A percentile compares a stretch with the other conserved stretches of the same genome.
phyloP scores from a whole-genome alignment of 2,329 filamentous ascomycete species.

The Verticillium dahliae region DNA sequence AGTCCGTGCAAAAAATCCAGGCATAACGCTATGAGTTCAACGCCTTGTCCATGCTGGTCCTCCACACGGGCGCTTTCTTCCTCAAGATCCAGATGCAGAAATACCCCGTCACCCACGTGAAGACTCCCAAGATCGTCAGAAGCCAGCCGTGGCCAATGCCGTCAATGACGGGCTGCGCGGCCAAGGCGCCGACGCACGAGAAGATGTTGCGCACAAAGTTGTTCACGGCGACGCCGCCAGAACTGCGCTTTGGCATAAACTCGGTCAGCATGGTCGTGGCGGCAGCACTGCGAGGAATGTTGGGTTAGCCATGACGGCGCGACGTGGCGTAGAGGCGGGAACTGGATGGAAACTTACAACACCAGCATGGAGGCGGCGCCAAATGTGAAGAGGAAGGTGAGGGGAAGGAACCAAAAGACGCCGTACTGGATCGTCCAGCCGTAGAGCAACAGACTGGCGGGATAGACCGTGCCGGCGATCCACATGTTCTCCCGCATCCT shows the following conservation, averaged over 20 bases:
- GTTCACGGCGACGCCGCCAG: conserved; percentile 70
- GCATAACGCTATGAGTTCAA: background rate
- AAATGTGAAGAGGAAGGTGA: conserved; percentile 66
- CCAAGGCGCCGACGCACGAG: conserved; percentile 62
- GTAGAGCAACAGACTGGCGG: conserved; percentile 64
- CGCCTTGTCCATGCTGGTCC: conserved; percentile 49
- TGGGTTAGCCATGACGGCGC: background rate
- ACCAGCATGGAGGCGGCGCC: conserved; percentile 74
- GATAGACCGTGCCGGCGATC: conserved; percentile 66
- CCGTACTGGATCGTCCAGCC: conserved; percentile 68
- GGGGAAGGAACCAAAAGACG: conserved; percentile 56
- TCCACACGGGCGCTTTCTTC: conserved; percentile 56
- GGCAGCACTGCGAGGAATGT: conserved; percentile 34
- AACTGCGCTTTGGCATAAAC: conserved; percentile 67
- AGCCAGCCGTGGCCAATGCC: conserved; percentile 72
- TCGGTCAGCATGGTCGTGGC: conserved; percentile 80
- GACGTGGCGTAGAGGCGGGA: background rate
- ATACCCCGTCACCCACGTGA: conserved; percentile 51
- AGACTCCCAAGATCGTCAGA: conserved; percentile 51
- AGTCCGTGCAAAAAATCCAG: background rate
- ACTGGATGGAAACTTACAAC: conserved; percentile 35
- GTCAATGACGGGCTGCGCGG: conserved; percentile 63
- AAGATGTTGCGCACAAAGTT: conserved; percentile 79
- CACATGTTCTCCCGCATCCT: conserved; percentile 78
- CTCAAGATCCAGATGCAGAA: conserved; percentile 54